These are phyloP conservation scores for Triticum dicoccoides DNA, from an alignment of 176 grass and related monocot genomes.

Conservation along the genomic window DNA sequence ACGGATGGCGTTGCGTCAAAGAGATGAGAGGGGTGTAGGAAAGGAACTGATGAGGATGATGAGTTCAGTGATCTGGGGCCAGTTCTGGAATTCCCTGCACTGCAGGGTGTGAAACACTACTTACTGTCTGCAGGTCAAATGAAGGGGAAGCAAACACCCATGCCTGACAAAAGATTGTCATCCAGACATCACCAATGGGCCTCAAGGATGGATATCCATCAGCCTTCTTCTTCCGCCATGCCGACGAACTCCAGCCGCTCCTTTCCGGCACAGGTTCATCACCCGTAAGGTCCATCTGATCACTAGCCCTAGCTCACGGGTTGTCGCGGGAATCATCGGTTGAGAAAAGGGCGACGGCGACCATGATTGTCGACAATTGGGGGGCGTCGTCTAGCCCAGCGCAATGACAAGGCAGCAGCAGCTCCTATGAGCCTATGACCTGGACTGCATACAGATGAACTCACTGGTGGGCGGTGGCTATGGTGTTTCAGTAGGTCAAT, in stretches of 20 bases:
- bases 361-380: conserved; percentile 26
- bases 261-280: conserved; percentile 22
- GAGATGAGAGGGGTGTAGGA: neutral
- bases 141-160: conserved; percentile 14
- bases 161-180: conserved; percentile 8
- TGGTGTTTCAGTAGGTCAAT: conserved; percentile 34
- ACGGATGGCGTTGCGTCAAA: conserved; percentile 23
- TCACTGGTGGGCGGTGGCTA: conserved; percentile 19
- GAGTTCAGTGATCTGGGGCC: conserved; percentile 26
- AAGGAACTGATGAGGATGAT: conserved; percentile 17
- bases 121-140: conserved; percentile 45
- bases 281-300: conserved; percentile 24
- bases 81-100: conserved; percentile 32
- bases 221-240: neutral
- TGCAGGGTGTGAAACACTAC: conserved; percentile 26
- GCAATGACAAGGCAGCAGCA: neutral
- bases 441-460: conserved; percentile 13
- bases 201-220: conserved; percentile 14
- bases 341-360: neutral
- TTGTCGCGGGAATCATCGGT: neutral
- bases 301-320: conserved; percentile 22
- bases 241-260: conserved; percentile 26
- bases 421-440: conserved; percentile 38
- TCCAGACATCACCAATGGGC: neutral
- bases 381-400: conserved; percentile 2